Base-by-base conservation (phyloP, 2,329 filamentous ascomycete species). In the Colletotrichum kahawae region DNA sequence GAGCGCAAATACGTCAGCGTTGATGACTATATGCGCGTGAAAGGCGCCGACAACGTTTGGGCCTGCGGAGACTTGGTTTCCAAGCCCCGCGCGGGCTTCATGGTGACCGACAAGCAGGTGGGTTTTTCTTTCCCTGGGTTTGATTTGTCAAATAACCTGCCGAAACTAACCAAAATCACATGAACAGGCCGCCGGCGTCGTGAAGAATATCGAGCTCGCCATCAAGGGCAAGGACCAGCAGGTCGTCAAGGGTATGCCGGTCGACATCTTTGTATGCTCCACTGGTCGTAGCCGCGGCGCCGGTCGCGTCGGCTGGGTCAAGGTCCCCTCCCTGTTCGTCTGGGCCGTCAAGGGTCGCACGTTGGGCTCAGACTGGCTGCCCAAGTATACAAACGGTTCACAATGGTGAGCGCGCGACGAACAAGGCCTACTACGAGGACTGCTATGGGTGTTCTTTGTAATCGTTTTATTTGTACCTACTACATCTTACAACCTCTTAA, bases 91-190 rank as follows among this genome's bases (percentile, higher is more conserved):
- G 87, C 90, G 7, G 90, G 90, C 2, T 92, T 92, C 79, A 88
- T 92, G 82, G 87, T 90, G 71, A 91, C 91, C 0, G 92, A 90
- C 72, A 89, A 89, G 77, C 89, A 91, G 80, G 86, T 86, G 71
- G 79, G 84, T 79, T 36, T 56, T 4, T 24, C 29, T 27, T 18
- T 48, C 9, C 38, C 9, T 48, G 56, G 67, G 27, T 24, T 31
- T 38, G 33, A 8, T 2, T 21, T 5, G 3, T 12, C 21, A 18
- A 51, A 29, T 7, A 24, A n/a, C 12, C 24, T 33, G n/a, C 38
- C 6, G 29, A 51, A 38, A 29, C 62, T 76, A 12, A 77, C 38
- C 27, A 29, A 48, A 33, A 36, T 34, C 14, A 43, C 21, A n/a
- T 10, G 18, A 33, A 33, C 59, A 86, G 87, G 88, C 89, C 4